Evolutionary conservation across 352 stramenopile species (phyloP).

Genomic region (Phytophthora kernoviae): DNA sequence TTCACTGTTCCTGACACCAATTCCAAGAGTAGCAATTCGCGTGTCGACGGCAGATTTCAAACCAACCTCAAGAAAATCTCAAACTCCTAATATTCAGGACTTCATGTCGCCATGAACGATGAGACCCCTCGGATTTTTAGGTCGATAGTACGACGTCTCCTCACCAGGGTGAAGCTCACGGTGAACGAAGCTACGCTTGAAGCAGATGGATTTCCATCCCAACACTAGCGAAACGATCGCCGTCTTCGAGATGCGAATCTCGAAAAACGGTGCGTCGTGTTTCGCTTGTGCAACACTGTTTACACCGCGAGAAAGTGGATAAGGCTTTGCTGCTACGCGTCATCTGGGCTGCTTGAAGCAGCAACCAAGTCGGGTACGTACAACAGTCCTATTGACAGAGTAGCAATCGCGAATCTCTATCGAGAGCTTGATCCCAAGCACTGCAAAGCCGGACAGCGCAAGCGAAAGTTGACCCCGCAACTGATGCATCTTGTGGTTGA

Average conservation of each 20-base stretch:
- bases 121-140: background rate
- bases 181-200: background rate
- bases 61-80: too few species aligned
- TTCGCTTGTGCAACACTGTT: conserved; percentile 1
- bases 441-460: background rate
- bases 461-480: background rate
- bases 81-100: background rate
- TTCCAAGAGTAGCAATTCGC: too few species aligned
- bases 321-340: background rate
- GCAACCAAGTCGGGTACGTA: too few species aligned
- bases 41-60: too few species aligned
- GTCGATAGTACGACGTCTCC: too few species aligned
- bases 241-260: too few species aligned
- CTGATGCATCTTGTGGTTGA: background rate
- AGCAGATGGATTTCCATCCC: background rate
- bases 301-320: background rate
- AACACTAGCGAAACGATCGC: background rate
- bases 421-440: too few species aligned
- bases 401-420: background rate
- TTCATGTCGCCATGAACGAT: too few species aligned
- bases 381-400: too few species aligned
- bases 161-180: too few species aligned
- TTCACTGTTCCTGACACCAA: too few species aligned
- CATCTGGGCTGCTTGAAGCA: background rate
- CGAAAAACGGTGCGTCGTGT: background rate